These are phyloP conservation scores for Sphenostylis stenocarpa DNA, from an alignment of 306 rosid species.

Conservation along the genomic window DNA sequence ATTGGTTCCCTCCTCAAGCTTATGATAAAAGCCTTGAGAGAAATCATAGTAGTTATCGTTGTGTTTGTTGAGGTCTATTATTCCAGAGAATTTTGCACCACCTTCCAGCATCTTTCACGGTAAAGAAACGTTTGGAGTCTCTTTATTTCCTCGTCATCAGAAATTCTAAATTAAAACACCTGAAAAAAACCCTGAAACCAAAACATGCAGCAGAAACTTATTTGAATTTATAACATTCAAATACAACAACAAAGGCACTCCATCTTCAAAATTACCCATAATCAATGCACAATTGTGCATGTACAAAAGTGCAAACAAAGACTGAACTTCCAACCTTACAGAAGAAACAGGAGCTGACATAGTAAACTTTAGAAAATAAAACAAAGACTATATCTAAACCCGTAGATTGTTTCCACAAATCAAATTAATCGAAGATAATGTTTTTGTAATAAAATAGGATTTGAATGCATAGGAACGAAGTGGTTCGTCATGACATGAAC, in stretches of 20 bases:
- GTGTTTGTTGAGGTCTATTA: constrained; percentile 67
- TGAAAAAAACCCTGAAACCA: constrained; percentile 32
- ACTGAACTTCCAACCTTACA: neutral
- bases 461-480: neutral
- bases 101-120: constrained; percentile 83
- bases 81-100: constrained; percentile 72
- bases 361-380: neutral
- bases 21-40: constrained; percentile 88
- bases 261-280: neutral
- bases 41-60: constrained; percentile 69
- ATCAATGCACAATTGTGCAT: neutral
- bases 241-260: neutral
- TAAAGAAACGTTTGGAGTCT: constrained; percentile 43
- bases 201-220: neutral
- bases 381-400: neutral
- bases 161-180: constrained; percentile 35
- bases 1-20: constrained; percentile 88
- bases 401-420: neutral
- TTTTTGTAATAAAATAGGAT: neutral
- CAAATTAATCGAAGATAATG: neutral
- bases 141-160: constrained; percentile 65
- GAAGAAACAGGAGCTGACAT: neutral
- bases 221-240: neutral
- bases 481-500: no score
- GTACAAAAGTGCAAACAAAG: neutral